Evolutionary conservation across 2,329 filamentous ascomycete species (phyloP), one percentile per base, ranked within the genome.

Genomic region (Colletotrichum orbiculare): DNA sequence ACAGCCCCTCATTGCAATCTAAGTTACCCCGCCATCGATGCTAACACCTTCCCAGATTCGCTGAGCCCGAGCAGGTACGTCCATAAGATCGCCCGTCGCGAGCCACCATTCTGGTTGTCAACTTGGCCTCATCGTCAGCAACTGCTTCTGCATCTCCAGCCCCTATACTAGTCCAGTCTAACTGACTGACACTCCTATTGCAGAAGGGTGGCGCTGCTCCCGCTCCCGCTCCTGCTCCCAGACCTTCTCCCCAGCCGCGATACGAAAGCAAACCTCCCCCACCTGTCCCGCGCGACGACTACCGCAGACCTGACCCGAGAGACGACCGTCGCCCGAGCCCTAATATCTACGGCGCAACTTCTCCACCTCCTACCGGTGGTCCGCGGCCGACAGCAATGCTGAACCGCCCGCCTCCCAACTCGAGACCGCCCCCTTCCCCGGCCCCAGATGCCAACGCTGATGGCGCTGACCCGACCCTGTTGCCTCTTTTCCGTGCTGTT

Each of bases 401-500:
- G 45, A 79, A 80, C 68, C 85, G 85, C 45, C 85, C 84, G 70
- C 79, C 89, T 70, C 73, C 87, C 69, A 73, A 81, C 74, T 86
- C 87, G 72, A 85, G 89, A 71, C 87, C 90, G 71, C 87, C 93
- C 71, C 86, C 88, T 69, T 88, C 89, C 70, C 85, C 93, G 67
- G 79, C 85, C 68, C 81, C 82, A 72, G 77, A 81, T 70, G 73
- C 83, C 35, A 77, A 74, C 38, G 74, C 74, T 34, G 71, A 77
- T 48, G 80, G 81, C 52, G 85, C 89, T 55, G 91, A 94, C 73
- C 85, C 90, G n/a, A 89, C 88, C 1, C 84, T 99, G 15, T 88
- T 93, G 76, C 92, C 92, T 4, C 83, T 98, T 34, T 99, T 98
- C 81, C 87, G 92, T 66, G 93, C 94, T 1, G 95, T 97, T 12